Conservation (phyloP, 192 early-diverging fungal species). For the Coemansia sp. region DNA sequence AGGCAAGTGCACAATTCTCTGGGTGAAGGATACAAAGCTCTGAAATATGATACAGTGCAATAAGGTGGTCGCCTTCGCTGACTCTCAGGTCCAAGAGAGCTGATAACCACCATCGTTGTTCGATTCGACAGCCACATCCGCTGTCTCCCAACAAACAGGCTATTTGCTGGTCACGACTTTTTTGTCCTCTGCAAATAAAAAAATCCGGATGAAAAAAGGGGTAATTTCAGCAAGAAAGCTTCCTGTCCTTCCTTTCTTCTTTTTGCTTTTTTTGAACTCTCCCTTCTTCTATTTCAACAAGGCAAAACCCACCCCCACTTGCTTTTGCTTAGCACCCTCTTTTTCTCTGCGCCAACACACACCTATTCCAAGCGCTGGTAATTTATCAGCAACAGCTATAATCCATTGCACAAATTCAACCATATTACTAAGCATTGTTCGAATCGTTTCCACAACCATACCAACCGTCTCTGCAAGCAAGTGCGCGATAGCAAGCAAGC, state of each 20-base stretch:
- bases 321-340: not conserved
- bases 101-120: no score
- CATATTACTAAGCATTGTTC: not conserved
- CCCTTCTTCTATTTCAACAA: not conserved
- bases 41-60: no score
- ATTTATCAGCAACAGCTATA: constrained; percentile 5
- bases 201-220: not conserved
- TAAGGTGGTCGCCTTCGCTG: no score
- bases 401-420: not conserved
- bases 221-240: not conserved
- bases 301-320: no score
- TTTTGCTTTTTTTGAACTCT: not conserved
- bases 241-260: constrained; percentile 3
- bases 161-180: not conserved
- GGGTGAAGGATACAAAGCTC: no score
- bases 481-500: no score
- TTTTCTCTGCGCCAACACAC: not conserved
- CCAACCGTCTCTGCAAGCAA: not conserved
- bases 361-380: not conserved
- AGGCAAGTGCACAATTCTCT: no score
- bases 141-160: not conserved
- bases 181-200: not conserved
- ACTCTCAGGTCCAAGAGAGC: no score
- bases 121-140: no score
- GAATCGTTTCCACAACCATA: not conserved